Evolutionary conservation across 805 yeast genomes (phyloP), one percentile per base, ranked within the genome.

Genomic region (Tetrapisispora fleetii): DNA sequence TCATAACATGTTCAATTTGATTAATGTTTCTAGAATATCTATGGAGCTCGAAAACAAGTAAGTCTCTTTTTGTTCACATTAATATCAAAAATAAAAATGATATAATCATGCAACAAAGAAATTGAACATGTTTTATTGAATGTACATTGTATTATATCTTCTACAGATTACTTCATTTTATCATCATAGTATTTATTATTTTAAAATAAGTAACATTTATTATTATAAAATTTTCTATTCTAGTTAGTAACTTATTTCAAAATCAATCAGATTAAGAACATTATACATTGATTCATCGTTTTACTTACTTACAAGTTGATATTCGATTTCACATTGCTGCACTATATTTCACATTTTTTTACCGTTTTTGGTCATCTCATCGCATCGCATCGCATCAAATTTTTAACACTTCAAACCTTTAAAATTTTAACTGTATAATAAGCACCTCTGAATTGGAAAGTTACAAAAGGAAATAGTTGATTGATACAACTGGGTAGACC

Each of bases 131-230:
- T 28, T 28, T 41, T 13, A 41, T 19, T 14, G 28, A 35, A 30
- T 41, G 37, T 41, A 41, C 44, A 32, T 30, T 41, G 44, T 41
- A 41, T 41, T 41, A 41, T 41, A 41, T 41, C 19, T 41, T 41
- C 37, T 30, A 41, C 28, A 30, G 13, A 40, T 18, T 30, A 28
- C 38, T 36, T 36, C 21, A 28, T 18, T 41, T 10, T 41, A 32
- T 41, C 19, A 32, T 41, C 30, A 16, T 22, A 41, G 5, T 41
- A 4, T 41, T 17, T 41, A 16, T 41, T 28, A 32, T 32, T 41
- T 13, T 30, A 16, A 24, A 39, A 16, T n/a, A 24, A 40, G 21
- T 40, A 27, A 19, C 17, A 3, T 27, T 8, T 24, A 30, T 40
- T 36, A 18, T 36, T 17, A 17, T 36, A 36, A 36, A 36, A 18